A percentile compares a stretch with the other conserved stretches of the same genome.
phyloP scores from a whole-genome alignment of 106 monocot species.

The Phalaenopsis equestris region DNA sequence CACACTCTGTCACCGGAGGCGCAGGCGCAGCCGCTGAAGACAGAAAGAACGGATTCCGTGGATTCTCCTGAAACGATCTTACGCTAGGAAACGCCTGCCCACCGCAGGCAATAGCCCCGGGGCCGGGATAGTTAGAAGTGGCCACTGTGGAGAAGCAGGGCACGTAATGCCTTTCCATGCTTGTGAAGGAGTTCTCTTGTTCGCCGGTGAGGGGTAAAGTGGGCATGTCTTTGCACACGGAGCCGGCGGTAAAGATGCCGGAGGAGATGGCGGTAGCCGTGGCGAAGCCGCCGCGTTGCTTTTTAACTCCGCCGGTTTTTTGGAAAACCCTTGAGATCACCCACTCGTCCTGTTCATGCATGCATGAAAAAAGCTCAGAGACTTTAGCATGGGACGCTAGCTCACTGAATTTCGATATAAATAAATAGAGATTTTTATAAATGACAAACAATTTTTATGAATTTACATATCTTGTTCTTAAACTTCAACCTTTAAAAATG shows the following conservation, averaged over 20 bases:
- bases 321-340: slow-evolving; percentile 74
- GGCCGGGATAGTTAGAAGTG: background rate
- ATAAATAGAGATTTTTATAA: too few relatives aligned
- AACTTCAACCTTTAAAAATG: too few relatives aligned
- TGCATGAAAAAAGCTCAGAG: background rate
- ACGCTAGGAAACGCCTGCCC: slow-evolving; percentile 28
- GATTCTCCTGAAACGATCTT: slow-evolving; percentile 52
- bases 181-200: slow-evolving; percentile 24
- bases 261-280: slow-evolving; percentile 7
- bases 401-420: too few relatives aligned
- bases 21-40: slow-evolving; percentile 5
- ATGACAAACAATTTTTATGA: too few relatives aligned
- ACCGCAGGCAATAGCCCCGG: background rate
- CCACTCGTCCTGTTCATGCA: slow-evolving; percentile 69
- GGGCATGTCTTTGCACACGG: slow-evolving; percentile 21
- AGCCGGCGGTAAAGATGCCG: slow-evolving; percentile 17
- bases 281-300: slow-evolving; percentile 19
- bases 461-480: too few relatives aligned
- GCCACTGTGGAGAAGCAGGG: slow-evolving; percentile 91
- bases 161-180: slow-evolving; percentile 54
- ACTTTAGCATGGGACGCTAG: too few relatives aligned
- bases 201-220: slow-evolving; percentile 7
- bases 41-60: slow-evolving; percentile 51
- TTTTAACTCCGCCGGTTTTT: slow-evolving; percentile 39
- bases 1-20: background rate